These are phyloP conservation scores for Mycena floridula DNA, from an alignment of 768 basidiomycete species.

Conservation along the genomic window DNA sequence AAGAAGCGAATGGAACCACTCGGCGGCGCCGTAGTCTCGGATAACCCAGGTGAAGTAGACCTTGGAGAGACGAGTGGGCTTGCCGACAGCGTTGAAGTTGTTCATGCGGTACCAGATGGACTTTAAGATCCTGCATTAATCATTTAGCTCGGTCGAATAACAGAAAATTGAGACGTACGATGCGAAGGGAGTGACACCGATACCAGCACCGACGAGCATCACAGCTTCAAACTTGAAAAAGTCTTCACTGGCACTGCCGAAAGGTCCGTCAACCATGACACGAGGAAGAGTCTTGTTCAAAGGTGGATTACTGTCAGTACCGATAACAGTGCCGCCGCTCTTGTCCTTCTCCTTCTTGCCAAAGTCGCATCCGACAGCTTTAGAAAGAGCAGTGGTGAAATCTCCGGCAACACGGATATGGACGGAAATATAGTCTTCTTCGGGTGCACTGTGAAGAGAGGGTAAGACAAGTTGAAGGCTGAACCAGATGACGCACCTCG, in stretches of 20 bases:
- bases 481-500: conserved; percentile 43
- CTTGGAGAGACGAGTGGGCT: conserved; percentile 83
- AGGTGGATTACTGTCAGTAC: conserved; percentile 48
- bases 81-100: conserved; percentile 58
- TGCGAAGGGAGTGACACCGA: conserved; percentile 95
- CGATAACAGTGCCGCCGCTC: conserved; percentile 54
- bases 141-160: conserved; percentile 3
- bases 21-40: conserved; percentile 81
- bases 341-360: conserved; percentile 46
- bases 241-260: conserved; percentile 89
- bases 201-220: conserved; percentile 88
- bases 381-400: conserved; percentile 79
- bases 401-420: conserved; percentile 93
- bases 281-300: conserved; percentile 76
- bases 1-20: conserved; percentile 92
- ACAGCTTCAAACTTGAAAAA: conserved; percentile 87
- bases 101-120: conserved; percentile 97
- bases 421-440: conserved; percentile 92
- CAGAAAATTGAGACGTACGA: conserved; percentile 47
- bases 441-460: conserved; percentile 59
- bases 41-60: conserved; percentile 96
- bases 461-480: background rate
- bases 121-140: conserved; percentile 64
- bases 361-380: conserved; percentile 81
- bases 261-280: conserved; percentile 95